Evolutionary conservation across 192 early-diverging fungal species (phyloP).

Genomic region (Gaertneriomyces semiglobifer): DNA sequence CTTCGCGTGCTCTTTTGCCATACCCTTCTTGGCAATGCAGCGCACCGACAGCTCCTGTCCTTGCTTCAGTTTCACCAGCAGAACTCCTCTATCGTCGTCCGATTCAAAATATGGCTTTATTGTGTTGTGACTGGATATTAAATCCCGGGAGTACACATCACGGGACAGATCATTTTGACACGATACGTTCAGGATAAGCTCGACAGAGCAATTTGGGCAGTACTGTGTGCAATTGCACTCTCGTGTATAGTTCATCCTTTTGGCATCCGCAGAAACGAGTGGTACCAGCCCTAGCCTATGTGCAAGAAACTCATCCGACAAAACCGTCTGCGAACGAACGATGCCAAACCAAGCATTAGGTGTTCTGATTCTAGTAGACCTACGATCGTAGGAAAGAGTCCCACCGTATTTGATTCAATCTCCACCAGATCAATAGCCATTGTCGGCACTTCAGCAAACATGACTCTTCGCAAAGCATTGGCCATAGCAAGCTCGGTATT

Average conservation of each 20-base stretch:
- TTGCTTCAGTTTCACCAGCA: slow-evolving; percentile 83
- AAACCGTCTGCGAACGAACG: slow-evolving; percentile 55
- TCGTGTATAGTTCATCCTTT: slow-evolving; percentile 75
- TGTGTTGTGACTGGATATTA: slow-evolving; percentile 51
- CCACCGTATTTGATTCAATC: slow-evolving; percentile 80
- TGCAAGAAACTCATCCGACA: slow-evolving; percentile 93
- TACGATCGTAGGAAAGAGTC: neutral
- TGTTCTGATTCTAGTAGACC: no score
- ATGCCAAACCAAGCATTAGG: neutral
- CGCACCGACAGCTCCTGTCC: slow-evolving; percentile 89
- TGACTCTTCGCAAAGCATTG: slow-evolving; percentile 87
- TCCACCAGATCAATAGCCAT: slow-evolving; percentile 98
- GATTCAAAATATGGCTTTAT: slow-evolving; percentile 31
- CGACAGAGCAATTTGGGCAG: slow-evolving; percentile 88
- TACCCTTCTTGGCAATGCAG: slow-evolving; percentile 95
- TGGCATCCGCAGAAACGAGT: slow-evolving; percentile 72
- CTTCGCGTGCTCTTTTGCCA: slow-evolving; percentile 96
- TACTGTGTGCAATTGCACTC: slow-evolving; percentile 62
- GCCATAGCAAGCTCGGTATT: slow-evolving; percentile 89
- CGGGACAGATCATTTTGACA: slow-evolving; percentile 75
- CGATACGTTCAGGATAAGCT: slow-evolving; percentile 78
- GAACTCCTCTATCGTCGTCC: slow-evolving; percentile 68
- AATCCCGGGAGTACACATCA: slow-evolving; percentile 77
- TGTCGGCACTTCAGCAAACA: slow-evolving; percentile 97
- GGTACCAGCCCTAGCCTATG: slow-evolving; percentile 95